Evolutionary conservation across 106 monocot genomes (phyloP).

Genomic region (Cymbidium sinense): DNA sequence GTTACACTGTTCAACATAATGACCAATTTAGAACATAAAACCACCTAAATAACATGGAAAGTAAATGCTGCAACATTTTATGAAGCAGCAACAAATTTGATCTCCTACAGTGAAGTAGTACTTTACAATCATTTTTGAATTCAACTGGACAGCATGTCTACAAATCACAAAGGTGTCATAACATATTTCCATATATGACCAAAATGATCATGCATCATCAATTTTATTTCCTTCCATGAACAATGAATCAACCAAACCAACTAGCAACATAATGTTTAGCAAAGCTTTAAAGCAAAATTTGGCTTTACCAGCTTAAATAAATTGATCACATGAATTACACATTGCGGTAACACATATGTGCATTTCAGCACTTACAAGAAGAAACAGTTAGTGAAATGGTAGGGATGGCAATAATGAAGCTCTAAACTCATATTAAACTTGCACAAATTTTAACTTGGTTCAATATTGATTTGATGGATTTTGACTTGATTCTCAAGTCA

Average conservation of each 20-base stretch:
- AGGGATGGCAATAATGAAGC: too few species aligned
- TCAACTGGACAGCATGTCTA: not conserved
- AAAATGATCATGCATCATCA: not conserved
- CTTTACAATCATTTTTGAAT: not conserved
- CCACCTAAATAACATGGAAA: not conserved
- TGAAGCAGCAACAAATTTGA: not conserved
- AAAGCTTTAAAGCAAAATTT: not conserved
- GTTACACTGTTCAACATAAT: not conserved
- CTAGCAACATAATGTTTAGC: not conserved
- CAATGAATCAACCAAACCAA: not conserved
- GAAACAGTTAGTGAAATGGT: too few species aligned
- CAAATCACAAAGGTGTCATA: not conserved
- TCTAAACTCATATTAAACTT: too few species aligned
- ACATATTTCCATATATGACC: not conserved
- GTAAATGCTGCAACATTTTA: not conserved
- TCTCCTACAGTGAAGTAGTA: not conserved
- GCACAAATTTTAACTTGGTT: too few species aligned
- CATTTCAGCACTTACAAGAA: too few species aligned
- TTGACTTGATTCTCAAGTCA: too few species aligned
- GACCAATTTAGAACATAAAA: not conserved
- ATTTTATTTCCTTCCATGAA: too few species aligned
- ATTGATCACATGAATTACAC: not conserved
- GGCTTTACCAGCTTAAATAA: not conserved
- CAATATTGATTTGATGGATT: too few species aligned
- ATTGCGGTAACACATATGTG: not conserved